phyloP scores from a whole-genome alignment of 1,284 basidiomycete genomes.

The Trichosporon sp. region DNA sequence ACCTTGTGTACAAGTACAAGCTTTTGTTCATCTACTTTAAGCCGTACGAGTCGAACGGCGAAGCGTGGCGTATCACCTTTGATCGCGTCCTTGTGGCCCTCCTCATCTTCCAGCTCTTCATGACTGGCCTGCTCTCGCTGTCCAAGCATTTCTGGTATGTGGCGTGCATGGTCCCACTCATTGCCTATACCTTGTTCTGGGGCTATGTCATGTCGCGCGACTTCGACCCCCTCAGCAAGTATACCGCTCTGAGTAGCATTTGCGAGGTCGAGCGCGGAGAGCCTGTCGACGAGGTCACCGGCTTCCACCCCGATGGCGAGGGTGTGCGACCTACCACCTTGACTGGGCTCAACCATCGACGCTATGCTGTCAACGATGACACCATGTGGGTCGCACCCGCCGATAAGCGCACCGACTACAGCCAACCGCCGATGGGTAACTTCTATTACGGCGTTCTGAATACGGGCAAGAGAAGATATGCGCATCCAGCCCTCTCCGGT shows the following conservation, averaged over 20 bases:
- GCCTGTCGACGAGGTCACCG: conserved; percentile 66
- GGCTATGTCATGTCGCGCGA: conserved; percentile 65
- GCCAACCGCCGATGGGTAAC: conserved; percentile 88
- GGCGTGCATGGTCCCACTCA: conserved; percentile 65
- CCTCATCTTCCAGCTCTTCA: conserved; percentile 78
- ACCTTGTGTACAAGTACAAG: conserved; percentile 96
- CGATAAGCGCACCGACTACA: conserved; percentile 85
- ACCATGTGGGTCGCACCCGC: conserved; percentile 88
- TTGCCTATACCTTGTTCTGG: conserved; percentile 71
- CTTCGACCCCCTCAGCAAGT: conserved; percentile 72
- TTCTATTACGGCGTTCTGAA: conserved; percentile 87
- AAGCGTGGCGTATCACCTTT: conserved; percentile 80
- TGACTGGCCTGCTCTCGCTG: conserved; percentile 88
- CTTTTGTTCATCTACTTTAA: conserved; percentile 65
- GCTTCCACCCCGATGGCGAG: conserved; percentile 57
- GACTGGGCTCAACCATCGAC: conserved; percentile 72
- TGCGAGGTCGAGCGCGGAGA: conserved; percentile 81
- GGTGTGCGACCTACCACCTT: conserved; percentile 76
- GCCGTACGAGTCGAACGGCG: conserved; percentile 48
- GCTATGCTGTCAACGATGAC: conserved; percentile 89
- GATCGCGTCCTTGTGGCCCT: conserved; percentile 80
- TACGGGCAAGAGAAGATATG: conserved; percentile 64
- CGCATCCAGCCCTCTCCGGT: conserved; percentile 82
- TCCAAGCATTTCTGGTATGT: conserved; percentile 65
- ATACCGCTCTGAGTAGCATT: conserved; percentile 71